These are phyloP conservation scores for Leishmania mexicana DNA, from an alignment of 208 protist species.

Conservation along the genomic window DNA sequence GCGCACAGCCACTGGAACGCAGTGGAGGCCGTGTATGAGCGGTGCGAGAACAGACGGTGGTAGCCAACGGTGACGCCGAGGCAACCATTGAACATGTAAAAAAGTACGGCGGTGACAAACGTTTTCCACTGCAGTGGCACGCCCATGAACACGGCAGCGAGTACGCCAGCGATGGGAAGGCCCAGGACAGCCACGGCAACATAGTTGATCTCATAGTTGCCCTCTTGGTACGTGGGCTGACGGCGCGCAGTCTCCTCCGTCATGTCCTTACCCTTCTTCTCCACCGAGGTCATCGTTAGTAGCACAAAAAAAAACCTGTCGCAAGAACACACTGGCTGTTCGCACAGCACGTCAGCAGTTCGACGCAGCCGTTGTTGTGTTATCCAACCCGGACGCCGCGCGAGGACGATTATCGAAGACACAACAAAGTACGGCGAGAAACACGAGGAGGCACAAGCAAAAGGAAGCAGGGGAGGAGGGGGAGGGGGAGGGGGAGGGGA, in stretches of 20 bases:
- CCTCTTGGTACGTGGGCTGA: slow-evolving; percentile 55
- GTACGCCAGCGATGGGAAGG: slow-evolving; percentile 45
- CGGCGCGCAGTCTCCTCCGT: slow-evolving; percentile 45
- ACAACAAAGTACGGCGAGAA: not conserved
- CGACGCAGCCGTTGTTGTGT: not conserved
- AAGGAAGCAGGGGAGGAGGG: not conserved
- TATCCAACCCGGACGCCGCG: not conserved
- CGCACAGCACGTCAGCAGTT: not conserved
- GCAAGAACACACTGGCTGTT: not conserved
- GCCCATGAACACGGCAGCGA: slow-evolving; percentile 38
- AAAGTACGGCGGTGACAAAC: slow-evolving; percentile 58
- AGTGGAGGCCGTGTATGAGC: slow-evolving; percentile 68
- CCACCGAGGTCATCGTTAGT: slow-evolving; percentile 21
- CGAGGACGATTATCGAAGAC: not conserved
- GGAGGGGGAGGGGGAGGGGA: too few relatives aligned
- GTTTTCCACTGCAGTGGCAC: slow-evolving; percentile 78
- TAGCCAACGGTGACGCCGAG: slow-evolving; percentile 91
- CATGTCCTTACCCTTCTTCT: slow-evolving; percentile 20
- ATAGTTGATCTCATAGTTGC: slow-evolving; percentile 84
- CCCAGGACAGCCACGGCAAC: slow-evolving; percentile 68
- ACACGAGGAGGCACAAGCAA: not conserved
- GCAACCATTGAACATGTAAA: slow-evolving; percentile 87
- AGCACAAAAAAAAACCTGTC: not conserved
- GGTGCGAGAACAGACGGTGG: slow-evolving; percentile 92
- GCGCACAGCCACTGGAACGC: slow-evolving; percentile 74